Conservation (phyloP, 495 filamentous ascomycete species). For the Aspergillus steynii region DNA sequence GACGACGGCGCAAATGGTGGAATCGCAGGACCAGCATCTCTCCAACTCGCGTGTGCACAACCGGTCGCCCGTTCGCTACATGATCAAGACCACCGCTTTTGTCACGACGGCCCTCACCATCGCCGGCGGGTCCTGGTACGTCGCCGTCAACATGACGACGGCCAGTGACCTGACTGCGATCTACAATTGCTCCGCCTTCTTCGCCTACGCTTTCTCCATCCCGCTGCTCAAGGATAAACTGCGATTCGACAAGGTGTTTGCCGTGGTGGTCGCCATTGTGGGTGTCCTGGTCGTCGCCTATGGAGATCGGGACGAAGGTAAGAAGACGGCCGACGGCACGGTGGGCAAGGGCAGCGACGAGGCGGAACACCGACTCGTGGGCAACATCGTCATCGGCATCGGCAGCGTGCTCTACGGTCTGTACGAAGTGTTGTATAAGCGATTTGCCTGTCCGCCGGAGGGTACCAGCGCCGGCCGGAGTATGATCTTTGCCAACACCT, state of each 20-base stretch:
- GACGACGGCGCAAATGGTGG: conserved; percentile 85
- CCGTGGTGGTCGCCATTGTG: conserved; percentile 80
- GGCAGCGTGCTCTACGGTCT: conserved; percentile 93
- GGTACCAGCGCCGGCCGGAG: conserved; percentile 75
- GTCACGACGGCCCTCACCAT: conserved; percentile 86
- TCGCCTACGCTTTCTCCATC: conserved; percentile 94
- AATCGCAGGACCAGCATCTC: conserved; percentile 63
- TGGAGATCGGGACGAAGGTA: conserved; percentile 60
- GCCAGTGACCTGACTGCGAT: conserved; percentile 93
- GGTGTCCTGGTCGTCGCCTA: conserved; percentile 94
- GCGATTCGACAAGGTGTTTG: conserved; percentile 74
- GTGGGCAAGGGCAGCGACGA: conserved; percentile 47
- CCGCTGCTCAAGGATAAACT: conserved; percentile 82
- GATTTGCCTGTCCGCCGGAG: conserved; percentile 87
- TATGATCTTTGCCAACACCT: conserved; percentile 90
- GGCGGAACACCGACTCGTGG: conserved; percentile 63
- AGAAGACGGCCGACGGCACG: conserved; percentile 53
- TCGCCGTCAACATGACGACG: conserved; percentile 90
- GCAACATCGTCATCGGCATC: conserved; percentile 90
- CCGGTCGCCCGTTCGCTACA: conserved; percentile 66
- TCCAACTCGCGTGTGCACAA: conserved; percentile 41
- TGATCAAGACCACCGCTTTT: conserved; percentile 73
- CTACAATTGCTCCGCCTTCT: conserved; percentile 99
- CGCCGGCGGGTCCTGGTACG: conserved; percentile 92
- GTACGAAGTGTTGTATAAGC: conserved; percentile 97